Conservation (phyloP, 805 yeast species). For the Pichia kluyveri region DNA sequence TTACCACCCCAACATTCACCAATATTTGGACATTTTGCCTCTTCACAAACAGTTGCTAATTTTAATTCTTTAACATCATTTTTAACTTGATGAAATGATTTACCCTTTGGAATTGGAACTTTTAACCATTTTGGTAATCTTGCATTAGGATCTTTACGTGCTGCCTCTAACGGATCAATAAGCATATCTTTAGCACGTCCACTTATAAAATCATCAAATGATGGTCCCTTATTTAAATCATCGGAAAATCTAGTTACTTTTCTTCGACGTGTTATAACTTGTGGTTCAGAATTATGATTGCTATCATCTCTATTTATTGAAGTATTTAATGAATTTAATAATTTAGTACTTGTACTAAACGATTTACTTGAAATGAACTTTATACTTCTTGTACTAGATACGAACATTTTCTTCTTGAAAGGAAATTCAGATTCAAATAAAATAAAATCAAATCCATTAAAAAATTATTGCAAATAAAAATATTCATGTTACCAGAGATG, state of each 20-base stretch:
- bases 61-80: slow-evolving; percentile 82
- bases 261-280: slow-evolving; percentile 30
- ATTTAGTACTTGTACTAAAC: not conserved
- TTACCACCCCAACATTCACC: slow-evolving; percentile 99
- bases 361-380: not conserved
- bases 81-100: slow-evolving; percentile 69
- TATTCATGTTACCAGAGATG: too few relatives aligned
- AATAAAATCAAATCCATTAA: too few relatives aligned
- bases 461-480: too few relatives aligned
- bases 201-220: slow-evolving; percentile 81
- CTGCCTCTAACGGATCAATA: slow-evolving; percentile 70
- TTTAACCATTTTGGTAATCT: slow-evolving; percentile 90
- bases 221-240: slow-evolving; percentile 69
- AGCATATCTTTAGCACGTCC: slow-evolving; percentile 66
- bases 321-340: not conserved
- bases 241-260: slow-evolving; percentile 43
- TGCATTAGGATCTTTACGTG: slow-evolving; percentile 57
- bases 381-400: not conserved
- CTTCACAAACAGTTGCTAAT: slow-evolving; percentile 94
- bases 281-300: not conserved
- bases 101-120: slow-evolving; percentile 95
- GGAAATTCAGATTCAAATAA: too few relatives aligned
- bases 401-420: not conserved
- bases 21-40: slow-evolving; percentile 98
- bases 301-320: not conserved